phyloP scores from a whole-genome alignment of 345 rosid genomes.

The Bruguiera sexangula region DNA sequence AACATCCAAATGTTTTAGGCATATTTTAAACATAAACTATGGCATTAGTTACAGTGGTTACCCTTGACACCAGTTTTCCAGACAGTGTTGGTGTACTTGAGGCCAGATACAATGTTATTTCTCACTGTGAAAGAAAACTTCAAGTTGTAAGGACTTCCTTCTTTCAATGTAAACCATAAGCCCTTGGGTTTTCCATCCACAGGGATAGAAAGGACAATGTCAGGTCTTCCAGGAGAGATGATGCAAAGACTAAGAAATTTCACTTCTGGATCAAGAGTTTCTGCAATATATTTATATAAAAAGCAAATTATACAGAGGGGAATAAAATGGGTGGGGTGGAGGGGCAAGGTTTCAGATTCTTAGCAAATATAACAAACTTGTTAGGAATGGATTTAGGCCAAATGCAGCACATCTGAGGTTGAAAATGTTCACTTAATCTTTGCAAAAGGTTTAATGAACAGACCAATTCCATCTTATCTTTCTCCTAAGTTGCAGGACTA shows the following conservation, averaged over 20 bases:
- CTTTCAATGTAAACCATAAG: conserved; percentile 70
- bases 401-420: too few species aligned
- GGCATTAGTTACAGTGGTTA: conserved; percentile 20
- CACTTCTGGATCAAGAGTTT: conserved; percentile 77
- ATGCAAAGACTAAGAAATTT: conserved; percentile 57
- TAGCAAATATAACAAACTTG: too few species aligned
- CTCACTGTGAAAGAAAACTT: conserved; percentile 66
- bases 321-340: too few species aligned
- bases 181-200: conserved; percentile 61
- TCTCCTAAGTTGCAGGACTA: too few species aligned
- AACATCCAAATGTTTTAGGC: not conserved
- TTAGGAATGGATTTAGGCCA: too few species aligned
- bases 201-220: conserved; percentile 53
- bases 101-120: conserved; percentile 91
- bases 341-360: too few species aligned
- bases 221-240: conserved; percentile 55
- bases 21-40: not conserved
- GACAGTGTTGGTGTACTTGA: conserved; percentile 64
- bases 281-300: conserved; percentile 31
- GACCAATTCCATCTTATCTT: too few species aligned
- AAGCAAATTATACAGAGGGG: not conserved
- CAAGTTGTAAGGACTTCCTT: conserved; percentile 61
- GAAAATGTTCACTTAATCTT: too few species aligned
- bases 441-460: too few species aligned
- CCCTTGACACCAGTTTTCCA: conserved; percentile 83